These are phyloP conservation scores for Backusella tuberculispora DNA, from an alignment of 192 early-diverging fungal genomes.

Conservation along the genomic window DNA sequence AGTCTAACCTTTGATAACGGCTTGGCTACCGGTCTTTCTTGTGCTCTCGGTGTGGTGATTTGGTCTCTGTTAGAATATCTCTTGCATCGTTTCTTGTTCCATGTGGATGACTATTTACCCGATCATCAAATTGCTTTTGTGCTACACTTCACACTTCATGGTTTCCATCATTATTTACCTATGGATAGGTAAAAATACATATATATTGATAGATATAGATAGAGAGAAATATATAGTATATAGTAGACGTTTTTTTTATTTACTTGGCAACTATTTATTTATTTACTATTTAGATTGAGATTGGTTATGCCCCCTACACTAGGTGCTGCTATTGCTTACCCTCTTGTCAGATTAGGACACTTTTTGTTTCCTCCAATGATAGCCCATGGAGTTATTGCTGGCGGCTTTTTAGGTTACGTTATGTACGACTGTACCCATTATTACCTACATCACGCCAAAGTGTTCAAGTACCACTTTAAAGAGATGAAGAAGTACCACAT, in stretches of 20 bases:
- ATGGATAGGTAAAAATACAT: slow-evolving; percentile 79
- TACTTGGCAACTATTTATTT: neutral
- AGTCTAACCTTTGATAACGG: slow-evolving; percentile 38
- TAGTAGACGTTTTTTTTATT: slow-evolving; percentile 26
- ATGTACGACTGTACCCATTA: slow-evolving; percentile 95
- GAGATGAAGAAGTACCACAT: slow-evolving; percentile 95
- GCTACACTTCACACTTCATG: slow-evolving; percentile 90
- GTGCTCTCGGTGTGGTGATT: slow-evolving; percentile 69
- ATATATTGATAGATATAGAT: neutral
- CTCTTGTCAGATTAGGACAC: slow-evolving; percentile 56
- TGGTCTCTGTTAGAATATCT: slow-evolving; percentile 93
- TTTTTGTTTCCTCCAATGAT: slow-evolving; percentile 65
- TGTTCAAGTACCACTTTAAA: slow-evolving; percentile 69
- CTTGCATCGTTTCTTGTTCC: slow-evolving; percentile 93
- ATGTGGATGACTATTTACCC: slow-evolving; percentile 87
- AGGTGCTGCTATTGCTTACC: slow-evolving; percentile 66
- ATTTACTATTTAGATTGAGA: slow-evolving; percentile 66
- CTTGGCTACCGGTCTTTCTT: slow-evolving; percentile 49
- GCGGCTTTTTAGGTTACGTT: slow-evolving; percentile 81
- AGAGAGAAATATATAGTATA: neutral
- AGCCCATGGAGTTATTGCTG: slow-evolving; percentile 73
- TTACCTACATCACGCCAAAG: slow-evolving; percentile 91
- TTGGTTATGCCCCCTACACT: slow-evolving; percentile 97
- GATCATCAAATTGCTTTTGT: slow-evolving; percentile 77
- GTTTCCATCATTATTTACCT: slow-evolving; percentile 95